Percentiles rank a stretch among this genome's conserved stretches.
Evolutionary conservation across 805 yeast species (phyloP).

Genomic region (Candida pseudofarinosa): DNA sequence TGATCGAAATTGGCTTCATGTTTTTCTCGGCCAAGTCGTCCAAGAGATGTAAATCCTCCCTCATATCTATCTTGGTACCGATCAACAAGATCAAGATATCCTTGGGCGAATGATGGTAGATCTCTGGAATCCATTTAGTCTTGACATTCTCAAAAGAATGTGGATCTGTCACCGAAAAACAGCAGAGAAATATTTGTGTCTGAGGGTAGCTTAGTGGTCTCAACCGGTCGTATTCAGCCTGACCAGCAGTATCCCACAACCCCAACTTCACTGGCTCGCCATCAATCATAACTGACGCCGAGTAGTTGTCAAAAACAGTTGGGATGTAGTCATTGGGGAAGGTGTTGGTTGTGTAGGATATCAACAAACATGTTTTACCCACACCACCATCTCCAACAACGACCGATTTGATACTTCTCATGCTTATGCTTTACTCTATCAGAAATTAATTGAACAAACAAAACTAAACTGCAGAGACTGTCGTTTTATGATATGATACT

Average conservation of each 20-base stretch:
- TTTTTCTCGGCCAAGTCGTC: conserved; percentile 63
- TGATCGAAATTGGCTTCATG: conserved; percentile 54
- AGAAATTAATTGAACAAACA: background rate
- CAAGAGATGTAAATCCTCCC: conserved; percentile 75
- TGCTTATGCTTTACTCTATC: conserved; percentile 15
- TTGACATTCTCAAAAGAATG: conserved; percentile 76
- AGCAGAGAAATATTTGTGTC: conserved; percentile 81
- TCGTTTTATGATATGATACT: too few relatives aligned
- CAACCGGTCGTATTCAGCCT: conserved; percentile 84
- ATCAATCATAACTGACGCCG: conserved; percentile 80
- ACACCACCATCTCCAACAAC: conserved; percentile 96
- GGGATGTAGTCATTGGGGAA: conserved; percentile 94
- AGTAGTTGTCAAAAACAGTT: conserved; percentile 88
- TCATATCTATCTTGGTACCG: conserved; percentile 85
- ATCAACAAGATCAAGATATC: conserved; percentile 66
- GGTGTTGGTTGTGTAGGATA: conserved; percentile 86
- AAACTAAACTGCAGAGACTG: too few relatives aligned
- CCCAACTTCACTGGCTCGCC: conserved; percentile 81
- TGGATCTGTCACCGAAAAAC: conserved; percentile 82
- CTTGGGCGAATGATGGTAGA: conserved; percentile 75
- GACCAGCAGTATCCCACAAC: conserved; percentile 96
- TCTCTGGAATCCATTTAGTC: conserved; percentile 77
- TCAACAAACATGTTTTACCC: conserved; percentile 86
- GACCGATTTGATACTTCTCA: conserved; percentile 89
- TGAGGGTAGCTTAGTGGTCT: conserved; percentile 90